Conservation (phyloP, 2,329 filamentous ascomycete genomes). For the Pseudogymnoascus destructans region DNA sequence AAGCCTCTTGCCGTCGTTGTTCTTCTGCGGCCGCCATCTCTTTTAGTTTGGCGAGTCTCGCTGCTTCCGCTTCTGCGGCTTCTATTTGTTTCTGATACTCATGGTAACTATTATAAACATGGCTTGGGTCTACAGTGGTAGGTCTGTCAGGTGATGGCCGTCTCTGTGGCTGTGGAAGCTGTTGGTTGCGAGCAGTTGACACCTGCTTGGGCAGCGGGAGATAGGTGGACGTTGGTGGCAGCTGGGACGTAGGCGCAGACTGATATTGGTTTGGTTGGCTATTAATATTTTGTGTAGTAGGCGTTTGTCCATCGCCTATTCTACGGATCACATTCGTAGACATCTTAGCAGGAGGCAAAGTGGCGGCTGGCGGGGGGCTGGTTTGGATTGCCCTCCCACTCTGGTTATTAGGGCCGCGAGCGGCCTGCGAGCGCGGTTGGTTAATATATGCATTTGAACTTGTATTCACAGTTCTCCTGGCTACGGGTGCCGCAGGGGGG, state of each 20-base stretch:
- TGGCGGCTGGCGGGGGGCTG: neutral
- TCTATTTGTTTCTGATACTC: constrained; percentile 11
- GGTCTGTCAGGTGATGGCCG: neutral
- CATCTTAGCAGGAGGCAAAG: neutral
- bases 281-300: neutral
- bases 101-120: constrained; percentile 12
- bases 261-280: constrained; percentile 1
- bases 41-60: neutral
- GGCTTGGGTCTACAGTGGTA: constrained; percentile 11
- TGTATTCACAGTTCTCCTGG: neutral
- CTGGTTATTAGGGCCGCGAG: neutral
- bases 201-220: neutral
- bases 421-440: neutral
- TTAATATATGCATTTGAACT: neutral
- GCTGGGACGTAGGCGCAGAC: neutral
- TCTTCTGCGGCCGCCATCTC: neutral
- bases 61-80: neutral
- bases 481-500: neutral
- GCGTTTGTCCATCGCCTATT: neutral
- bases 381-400: neutral
- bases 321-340: neutral
- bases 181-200: neutral
- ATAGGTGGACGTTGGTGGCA: neutral
- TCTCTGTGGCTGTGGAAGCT: neutral
- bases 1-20: neutral